Base-by-base conservation (phyloP, 192 early-diverging fungal genomes). In the Backusella sp. region DNA sequence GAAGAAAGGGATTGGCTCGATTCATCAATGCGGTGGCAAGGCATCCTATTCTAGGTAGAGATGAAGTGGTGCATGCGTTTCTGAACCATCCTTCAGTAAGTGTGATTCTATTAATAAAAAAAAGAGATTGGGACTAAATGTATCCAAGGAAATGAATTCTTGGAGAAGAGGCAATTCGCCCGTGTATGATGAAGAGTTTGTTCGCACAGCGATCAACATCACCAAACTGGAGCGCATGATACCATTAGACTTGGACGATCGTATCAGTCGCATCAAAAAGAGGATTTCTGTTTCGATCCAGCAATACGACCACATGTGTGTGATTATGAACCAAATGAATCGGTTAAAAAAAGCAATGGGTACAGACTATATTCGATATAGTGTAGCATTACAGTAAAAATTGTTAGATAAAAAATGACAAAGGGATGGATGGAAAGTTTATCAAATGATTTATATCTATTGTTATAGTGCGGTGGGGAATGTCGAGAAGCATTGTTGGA, bases 21-120 rank as follows among this genome's bases (percentile, higher is more conserved):
- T 96, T 94, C 74, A 85, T 93, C 68, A 90, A 91, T 75, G 84
- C 87, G 14, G 73, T 96, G 26, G 87, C 84, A n/a, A 86, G 94
- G 28, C 94, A 96, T 76, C 94, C 94, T 17, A 81, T 91, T 7
- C 67, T 96, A 68, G 82, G 82, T n/a, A 82, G 85, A 65, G 93
- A 96, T 75, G 84, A 84, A 17, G 49, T 88, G 0, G 85, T 94
- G 2, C 76, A 83, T 39, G 86, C 84, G 8, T 94, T 94, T 73
- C 85, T 94, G 41, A 90, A 86, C 1, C 90, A 91, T 36, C 85
- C 90, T 73, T 86, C 85, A 69, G 92, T 89, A 83, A 70, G 84
- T 66, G n/a, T 44, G 0, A 15, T 44, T 14, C 9, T 14, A 36
- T 26, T 44, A 44, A 44, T 12, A 12, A 42, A 12, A 74, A 17